Conservation (phyloP, 805 yeast species). For the Spathaspora arborariae region DNA sequence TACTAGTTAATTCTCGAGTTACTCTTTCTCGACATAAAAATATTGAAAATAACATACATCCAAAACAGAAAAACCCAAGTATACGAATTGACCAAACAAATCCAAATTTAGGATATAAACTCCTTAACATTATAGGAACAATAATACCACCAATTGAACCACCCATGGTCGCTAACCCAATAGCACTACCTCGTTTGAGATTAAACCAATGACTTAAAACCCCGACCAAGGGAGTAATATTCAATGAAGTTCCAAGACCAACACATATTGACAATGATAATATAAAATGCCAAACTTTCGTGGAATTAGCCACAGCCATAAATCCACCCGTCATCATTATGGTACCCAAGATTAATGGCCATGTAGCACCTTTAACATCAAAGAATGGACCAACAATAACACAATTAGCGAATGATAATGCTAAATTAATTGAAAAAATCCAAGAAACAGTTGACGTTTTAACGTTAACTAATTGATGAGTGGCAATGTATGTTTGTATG, state of each 20-base stretch:
- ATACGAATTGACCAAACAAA: slow-evolving; percentile 58
- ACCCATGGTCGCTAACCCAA: slow-evolving; percentile 63
- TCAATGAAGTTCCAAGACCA: slow-evolving; percentile 58
- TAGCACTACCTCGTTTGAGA: slow-evolving; percentile 48
- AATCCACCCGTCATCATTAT: slow-evolving; percentile 43
- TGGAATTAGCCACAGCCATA: slow-evolving; percentile 52
- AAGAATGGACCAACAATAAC: slow-evolving; percentile 54
- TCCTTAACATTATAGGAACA: slow-evolving; percentile 51
- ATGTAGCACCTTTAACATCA: slow-evolving; percentile 55
- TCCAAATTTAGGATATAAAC: slow-evolving; percentile 46
- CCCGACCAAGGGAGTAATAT: slow-evolving; percentile 58
- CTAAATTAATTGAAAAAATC: slow-evolving; percentile 36
- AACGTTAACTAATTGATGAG: slow-evolving; percentile 29
- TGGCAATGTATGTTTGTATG: slow-evolving; percentile 34
- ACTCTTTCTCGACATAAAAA: slow-evolving; percentile 26
- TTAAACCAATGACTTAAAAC: slow-evolving; percentile 66
- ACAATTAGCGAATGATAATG: slow-evolving; percentile 25
- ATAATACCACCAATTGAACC: slow-evolving; percentile 66
- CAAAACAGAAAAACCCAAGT: slow-evolving; percentile 33
- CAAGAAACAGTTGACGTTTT: slow-evolving; percentile 32
- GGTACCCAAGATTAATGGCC: slow-evolving; percentile 44
- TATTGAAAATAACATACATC: slow-evolving; percentile 21
- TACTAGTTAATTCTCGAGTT: slow-evolving; percentile 6
- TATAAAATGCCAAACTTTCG: slow-evolving; percentile 54
- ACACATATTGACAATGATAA: slow-evolving; percentile 41